phyloP scores from a whole-genome alignment of 768 basidiomycete species.

The Suillus clintonianus region DNA sequence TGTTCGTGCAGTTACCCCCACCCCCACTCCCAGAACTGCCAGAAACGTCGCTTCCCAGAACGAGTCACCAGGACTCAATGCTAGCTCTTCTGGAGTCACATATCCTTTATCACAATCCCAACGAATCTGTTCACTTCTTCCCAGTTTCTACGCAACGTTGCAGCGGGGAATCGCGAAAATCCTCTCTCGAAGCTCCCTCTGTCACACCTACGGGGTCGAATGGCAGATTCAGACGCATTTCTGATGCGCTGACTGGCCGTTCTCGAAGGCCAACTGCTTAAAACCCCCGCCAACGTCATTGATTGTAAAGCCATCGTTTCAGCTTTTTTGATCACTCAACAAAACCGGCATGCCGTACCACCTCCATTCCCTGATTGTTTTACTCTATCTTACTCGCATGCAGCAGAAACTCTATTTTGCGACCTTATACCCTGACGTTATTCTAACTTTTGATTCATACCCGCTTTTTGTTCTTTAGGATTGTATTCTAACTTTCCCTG shows the following conservation, averaged over 20 bases:
- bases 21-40: constrained; percentile 29
- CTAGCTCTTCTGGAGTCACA: constrained; percentile 33
- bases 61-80: constrained; percentile 32
- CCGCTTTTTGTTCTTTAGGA: neutral
- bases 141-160: constrained; percentile 34
- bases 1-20: constrained; percentile 20
- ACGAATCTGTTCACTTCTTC: constrained; percentile 35
- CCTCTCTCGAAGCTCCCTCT: constrained; percentile 31
- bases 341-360: neutral
- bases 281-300: neutral
- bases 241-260: constrained; percentile 18
- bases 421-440: neutral
- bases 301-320: neutral
- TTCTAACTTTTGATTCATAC: neutral
- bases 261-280: constrained; percentile 24
- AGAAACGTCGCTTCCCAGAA: constrained; percentile 13
- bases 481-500: neutral
- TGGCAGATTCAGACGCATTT: constrained; percentile 19
- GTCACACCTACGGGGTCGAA: constrained; percentile 26
- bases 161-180: constrained; percentile 26
- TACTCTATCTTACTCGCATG: neutral
- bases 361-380: neutral
- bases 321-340: constrained; percentile 9
- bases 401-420: neutral
- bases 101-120: constrained; percentile 26